Evolutionary conservation across 2,329 filamentous ascomycete genomes (phyloP).

Genomic region (Phoma sp.): DNA sequence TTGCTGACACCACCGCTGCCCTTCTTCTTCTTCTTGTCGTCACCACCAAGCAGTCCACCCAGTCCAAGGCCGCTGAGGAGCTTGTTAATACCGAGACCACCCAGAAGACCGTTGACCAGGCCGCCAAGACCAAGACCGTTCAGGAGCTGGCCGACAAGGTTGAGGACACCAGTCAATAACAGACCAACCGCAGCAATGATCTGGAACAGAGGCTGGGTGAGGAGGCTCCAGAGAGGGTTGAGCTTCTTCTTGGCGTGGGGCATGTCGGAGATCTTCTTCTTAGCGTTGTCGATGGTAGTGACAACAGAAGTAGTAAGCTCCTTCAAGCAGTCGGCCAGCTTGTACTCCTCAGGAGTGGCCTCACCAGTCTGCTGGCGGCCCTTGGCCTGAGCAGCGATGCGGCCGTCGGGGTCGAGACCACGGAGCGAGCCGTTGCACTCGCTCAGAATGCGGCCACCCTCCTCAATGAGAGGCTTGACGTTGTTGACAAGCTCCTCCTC

Average conservation of each 20-base stretch:
- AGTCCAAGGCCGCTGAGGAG: slow-evolving; percentile 75
- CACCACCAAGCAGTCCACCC: slow-evolving; percentile 59
- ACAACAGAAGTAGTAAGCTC: slow-evolving; percentile 82
- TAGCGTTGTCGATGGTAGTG: slow-evolving; percentile 83
- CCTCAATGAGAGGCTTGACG: slow-evolving; percentile 87
- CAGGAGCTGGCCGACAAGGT: slow-evolving; percentile 80
- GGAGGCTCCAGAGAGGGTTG: slow-evolving; percentile 84
- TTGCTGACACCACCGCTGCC: slow-evolving; percentile 45
- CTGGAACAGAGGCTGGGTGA: slow-evolving; percentile 87
- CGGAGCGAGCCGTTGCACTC: slow-evolving; percentile 88
- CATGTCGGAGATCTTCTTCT: slow-evolving; percentile 89
- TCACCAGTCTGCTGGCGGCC: slow-evolving; percentile 76
- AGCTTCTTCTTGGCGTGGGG: slow-evolving; percentile 94
- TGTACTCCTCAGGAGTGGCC: slow-evolving; percentile 81
- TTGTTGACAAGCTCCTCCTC: slow-evolving; percentile 87
- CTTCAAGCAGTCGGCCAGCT: slow-evolving; percentile 83
- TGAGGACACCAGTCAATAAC: slow-evolving; percentile 80
- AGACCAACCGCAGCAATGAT: slow-evolving; percentile 89
- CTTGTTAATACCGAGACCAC: slow-evolving; percentile 76
- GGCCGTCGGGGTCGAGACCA: slow-evolving; percentile 85
- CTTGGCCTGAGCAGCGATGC: slow-evolving; percentile 84
- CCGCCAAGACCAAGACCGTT: slow-evolving; percentile 83
- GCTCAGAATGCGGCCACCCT: slow-evolving; percentile 79
- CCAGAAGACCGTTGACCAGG: slow-evolving; percentile 78
- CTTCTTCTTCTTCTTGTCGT: slow-evolving; percentile 61